Evolutionary conservation across 345 rosid genomes (phyloP).

Genomic region (Microcos paniculata): DNA sequence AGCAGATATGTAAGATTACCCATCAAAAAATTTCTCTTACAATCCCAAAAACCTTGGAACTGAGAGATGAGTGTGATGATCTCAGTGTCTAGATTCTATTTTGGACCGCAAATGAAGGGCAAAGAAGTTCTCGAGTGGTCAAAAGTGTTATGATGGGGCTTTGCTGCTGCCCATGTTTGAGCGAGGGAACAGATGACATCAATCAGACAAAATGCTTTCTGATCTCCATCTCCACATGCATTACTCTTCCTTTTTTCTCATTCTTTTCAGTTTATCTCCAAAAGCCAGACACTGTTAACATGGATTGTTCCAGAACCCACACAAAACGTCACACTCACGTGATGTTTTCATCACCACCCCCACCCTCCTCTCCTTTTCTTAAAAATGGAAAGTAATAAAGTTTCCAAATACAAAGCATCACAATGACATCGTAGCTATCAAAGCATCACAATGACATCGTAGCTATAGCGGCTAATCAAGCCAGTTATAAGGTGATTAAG

Average conservation of each 20-base stretch:
- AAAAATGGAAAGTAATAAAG: neutral
- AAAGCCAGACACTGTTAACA: neutral
- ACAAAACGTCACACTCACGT: constrained; percentile 30
- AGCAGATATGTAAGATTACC: neutral
- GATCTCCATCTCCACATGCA: neutral
- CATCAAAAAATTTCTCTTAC: neutral
- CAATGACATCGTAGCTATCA: too few relatives aligned
- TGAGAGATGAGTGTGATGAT: neutral
- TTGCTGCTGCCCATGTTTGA: neutral
- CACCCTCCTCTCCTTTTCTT: neutral
- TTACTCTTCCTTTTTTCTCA: neutral
- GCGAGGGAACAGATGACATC: neutral
- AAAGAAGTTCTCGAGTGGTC: neutral
- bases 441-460: too few relatives aligned
- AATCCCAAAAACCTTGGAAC: constrained; percentile 29
- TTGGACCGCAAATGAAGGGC: too few relatives aligned
- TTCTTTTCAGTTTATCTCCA: neutral
- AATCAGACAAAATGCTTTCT: neutral
- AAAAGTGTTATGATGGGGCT: neutral
- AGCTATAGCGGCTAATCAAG: too few relatives aligned
- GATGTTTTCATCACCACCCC: constrained; percentile 33
- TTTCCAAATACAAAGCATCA: neutral
- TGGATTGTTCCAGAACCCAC: neutral
- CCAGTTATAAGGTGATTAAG: neutral
- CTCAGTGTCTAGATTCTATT: too few relatives aligned